Percentiles rank a stretch among this genome's conserved stretches.
phyloP scores from a whole-genome alignment of 1,284 basidiomycete genomes.

The Trametes polyzona region DNA sequence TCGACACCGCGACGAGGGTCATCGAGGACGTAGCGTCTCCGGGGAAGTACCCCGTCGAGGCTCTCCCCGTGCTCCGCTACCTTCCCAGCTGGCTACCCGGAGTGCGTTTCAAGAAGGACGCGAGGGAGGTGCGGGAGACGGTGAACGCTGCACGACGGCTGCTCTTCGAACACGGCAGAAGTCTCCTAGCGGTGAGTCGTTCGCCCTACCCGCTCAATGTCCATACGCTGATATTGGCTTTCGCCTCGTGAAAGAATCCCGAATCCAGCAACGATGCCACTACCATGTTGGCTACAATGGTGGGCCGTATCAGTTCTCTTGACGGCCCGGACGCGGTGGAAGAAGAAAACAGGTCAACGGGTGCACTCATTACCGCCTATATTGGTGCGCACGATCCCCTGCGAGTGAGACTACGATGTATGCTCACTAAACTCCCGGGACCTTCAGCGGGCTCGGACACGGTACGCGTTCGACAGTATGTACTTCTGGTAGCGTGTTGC shows the following conservation, averaged over 20 bases:
- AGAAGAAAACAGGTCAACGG: too few relatives aligned
- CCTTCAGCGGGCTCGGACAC: neutral
- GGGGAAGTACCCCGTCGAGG: slow-evolving; percentile 7
- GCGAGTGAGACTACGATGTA: neutral
- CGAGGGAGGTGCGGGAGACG: neutral
- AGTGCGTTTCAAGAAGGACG: neutral
- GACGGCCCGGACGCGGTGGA: too few relatives aligned
- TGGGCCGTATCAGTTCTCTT: too few relatives aligned
- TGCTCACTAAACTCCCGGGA: neutral
- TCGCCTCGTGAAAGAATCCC: too few relatives aligned
- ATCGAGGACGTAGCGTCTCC: slow-evolving; percentile 2
- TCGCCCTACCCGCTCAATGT: too few relatives aligned
- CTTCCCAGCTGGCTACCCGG: slow-evolving; percentile 11
- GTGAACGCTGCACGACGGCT: neutral
- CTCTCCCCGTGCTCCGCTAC: neutral
- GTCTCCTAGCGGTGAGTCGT: slow-evolving; percentile 1
- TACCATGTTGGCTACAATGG: too few relatives aligned
- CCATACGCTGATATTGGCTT: too few relatives aligned
- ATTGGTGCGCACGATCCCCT: neutral
- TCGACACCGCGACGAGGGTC: neutral
- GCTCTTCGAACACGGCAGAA: slow-evolving; percentile 1
- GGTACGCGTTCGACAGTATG: neutral
- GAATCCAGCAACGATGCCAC: too few relatives aligned
- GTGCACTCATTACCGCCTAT: neutral
- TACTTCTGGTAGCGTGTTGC: too few relatives aligned